A percentile compares a stretch with the other conserved stretches of the same genome.
These are phyloP conservation scores for Colletotrichum sp. DNA, from an alignment of 2,329 filamentous ascomycete genomes.

Conservation along the genomic window DNA sequence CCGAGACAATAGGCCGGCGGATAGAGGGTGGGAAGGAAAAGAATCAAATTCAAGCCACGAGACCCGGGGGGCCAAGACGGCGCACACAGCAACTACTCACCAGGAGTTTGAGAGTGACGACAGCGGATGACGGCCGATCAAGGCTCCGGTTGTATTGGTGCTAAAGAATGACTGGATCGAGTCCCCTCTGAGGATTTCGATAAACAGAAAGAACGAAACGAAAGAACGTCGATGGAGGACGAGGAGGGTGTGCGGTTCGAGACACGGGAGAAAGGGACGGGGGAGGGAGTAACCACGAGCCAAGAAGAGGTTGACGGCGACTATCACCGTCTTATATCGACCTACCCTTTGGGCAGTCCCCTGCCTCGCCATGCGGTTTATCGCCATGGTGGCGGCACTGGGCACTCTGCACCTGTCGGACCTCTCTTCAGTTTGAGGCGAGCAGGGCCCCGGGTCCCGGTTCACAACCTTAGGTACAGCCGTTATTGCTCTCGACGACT, in stretches of 20 bases:
- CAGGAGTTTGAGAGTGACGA: constrained; percentile 12
- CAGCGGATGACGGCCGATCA: constrained; percentile 20
- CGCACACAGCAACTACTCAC: constrained; percentile 3
- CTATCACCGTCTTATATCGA: constrained; percentile 22
- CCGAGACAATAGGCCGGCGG: constrained; percentile 18
- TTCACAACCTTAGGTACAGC: not conserved
- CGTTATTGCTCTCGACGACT: not conserved
- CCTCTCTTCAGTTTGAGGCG: constrained; percentile 10
- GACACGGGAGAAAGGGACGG: constrained; percentile 3
- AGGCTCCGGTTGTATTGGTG: not conserved
- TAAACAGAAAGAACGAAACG: constrained; percentile 3
- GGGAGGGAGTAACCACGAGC: not conserved
- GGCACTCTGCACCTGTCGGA: not conserved
- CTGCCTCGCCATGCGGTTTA: constrained; percentile 9
- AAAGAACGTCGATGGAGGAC: constrained; percentile 12
- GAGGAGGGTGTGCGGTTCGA: constrained; percentile 10
- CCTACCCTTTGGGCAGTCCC: constrained; percentile 13
- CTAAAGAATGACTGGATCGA: constrained; percentile 12
- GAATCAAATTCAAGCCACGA: not conserved
- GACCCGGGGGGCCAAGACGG: not conserved
- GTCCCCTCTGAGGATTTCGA: not conserved
- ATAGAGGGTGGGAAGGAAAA: constrained; percentile 1
- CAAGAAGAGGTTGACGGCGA: constrained; percentile 11
- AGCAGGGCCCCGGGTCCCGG: constrained; percentile 7
- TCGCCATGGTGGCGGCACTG: constrained; percentile 17